Percentiles rank a stretch among this genome's conserved stretches.
Conservation (phyloP, 257 asterid genomes). For the Solanum arcanum region DNA sequence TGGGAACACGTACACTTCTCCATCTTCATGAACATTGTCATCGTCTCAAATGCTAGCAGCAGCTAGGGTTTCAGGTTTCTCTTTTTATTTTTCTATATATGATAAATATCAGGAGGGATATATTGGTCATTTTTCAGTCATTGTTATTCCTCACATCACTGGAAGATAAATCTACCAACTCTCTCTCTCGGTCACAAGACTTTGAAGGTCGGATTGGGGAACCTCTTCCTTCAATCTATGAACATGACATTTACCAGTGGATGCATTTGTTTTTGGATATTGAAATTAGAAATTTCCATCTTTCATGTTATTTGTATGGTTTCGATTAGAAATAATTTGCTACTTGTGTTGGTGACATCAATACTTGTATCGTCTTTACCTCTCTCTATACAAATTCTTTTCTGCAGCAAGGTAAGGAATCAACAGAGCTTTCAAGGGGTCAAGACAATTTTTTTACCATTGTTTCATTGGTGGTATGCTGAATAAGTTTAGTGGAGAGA, state of each 20-base stretch:
- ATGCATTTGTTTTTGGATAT: background rate
- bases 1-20: no score
- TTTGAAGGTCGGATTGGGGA: no score
- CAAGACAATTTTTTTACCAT: conserved; percentile 81
- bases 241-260: background rate
- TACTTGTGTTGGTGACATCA: background rate
- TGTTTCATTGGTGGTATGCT: conserved; percentile 44
- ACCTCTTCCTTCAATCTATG: no score
- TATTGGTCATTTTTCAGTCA: no score
- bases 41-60: no score
- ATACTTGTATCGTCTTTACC: background rate
- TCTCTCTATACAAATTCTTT: background rate
- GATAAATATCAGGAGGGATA: no score
- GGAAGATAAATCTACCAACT: no score
- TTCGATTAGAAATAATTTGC: background rate
- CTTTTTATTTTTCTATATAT: no score
- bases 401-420: conserved; percentile 57
- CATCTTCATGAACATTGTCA: no score
- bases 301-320: background rate
- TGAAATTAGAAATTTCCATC: background rate
- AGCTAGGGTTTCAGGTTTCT: no score
- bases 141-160: no score
- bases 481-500: conserved; percentile 69
- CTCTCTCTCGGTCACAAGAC: no score
- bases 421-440: conserved; percentile 35